Evolutionary conservation across 176 grass and related monocot genomes (phyloP).

Genomic region (Oryza officinalis): DNA sequence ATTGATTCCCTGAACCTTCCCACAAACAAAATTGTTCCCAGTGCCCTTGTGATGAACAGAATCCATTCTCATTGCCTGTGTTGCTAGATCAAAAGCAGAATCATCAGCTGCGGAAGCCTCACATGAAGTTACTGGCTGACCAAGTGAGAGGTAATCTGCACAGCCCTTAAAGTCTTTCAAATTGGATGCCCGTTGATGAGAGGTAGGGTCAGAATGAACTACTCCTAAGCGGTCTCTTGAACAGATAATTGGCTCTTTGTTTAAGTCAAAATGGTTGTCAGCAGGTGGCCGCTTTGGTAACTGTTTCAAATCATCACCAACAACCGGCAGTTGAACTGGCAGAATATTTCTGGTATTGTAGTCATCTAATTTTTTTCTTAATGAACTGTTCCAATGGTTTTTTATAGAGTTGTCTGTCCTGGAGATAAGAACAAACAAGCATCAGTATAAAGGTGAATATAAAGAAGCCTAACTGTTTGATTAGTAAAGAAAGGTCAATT

Average conservation of each 20-base stretch:
- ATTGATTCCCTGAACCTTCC: conserved; percentile 13
- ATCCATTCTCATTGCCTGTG: conserved; percentile 28
- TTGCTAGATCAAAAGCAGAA: conserved; percentile 37
- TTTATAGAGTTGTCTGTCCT: conserved; percentile 98
- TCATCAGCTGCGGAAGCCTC: conserved; percentile 22
- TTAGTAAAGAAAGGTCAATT: neutral
- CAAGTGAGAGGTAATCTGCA: conserved; percentile 44
- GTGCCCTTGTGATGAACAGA: conserved; percentile 23
- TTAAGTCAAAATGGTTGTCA: conserved; percentile 45
- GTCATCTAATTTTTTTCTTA: conserved; percentile 75
- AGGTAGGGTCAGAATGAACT: conserved; percentile 25
- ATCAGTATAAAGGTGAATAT: conserved; percentile 25
- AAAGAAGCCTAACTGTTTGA: conserved; percentile 12
- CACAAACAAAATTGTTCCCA: conserved; percentile 25
- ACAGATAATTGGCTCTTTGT: conserved; percentile 36
- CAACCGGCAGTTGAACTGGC: conserved; percentile 21
- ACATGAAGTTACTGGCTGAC: conserved; percentile 34
- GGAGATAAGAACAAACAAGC: conserved; percentile 41
- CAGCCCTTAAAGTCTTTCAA: conserved; percentile 40
- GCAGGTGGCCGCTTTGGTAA: neutral
- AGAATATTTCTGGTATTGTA: conserved; percentile 33
- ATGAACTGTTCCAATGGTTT: conserved; percentile 97
- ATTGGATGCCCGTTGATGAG: conserved; percentile 29
- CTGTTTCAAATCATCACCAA: conserved; percentile 44
- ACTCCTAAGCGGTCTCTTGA: conserved; percentile 14